Conservation (phyloP, 805 yeast genomes). For the Saccharomyces eubayanus region DNA sequence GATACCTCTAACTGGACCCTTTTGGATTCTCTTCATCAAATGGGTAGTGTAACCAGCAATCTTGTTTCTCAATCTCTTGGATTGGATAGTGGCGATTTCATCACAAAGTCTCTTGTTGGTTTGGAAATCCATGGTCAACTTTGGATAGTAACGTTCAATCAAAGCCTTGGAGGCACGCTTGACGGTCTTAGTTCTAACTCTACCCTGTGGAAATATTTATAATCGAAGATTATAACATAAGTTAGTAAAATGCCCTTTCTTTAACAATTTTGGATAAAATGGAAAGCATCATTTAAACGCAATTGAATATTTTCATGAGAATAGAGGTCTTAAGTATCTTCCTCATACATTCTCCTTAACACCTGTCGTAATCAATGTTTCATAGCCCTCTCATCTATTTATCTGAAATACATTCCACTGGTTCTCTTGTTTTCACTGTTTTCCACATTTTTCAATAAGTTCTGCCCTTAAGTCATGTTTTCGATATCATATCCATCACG, state of each 20-base stretch:
- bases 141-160: conserved; percentile 99
- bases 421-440: neutral
- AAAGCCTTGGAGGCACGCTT: conserved; percentile 99
- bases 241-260: neutral
- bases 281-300: neutral
- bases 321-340: neutral
- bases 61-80: conserved; percentile 99
- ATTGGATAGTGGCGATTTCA: conserved; percentile 97
- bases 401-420: neutral
- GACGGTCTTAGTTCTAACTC: conserved; percentile 99
- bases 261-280: neutral
- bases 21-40: conserved; percentile 99
- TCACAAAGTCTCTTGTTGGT: conserved; percentile 99
- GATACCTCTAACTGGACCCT: conserved; percentile 99
- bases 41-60: conserved; percentile 99
- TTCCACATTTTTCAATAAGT: neutral
- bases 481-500: neutral
- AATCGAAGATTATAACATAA: neutral
- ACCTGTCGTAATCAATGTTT: neutral
- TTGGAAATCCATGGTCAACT: conserved; percentile 98
- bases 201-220: conserved; percentile 57
- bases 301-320: neutral
- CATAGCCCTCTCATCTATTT: neutral
- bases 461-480: neutral
- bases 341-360: neutral